Conservation (phyloP, 345 rosid genomes). For the Citrus maxima region DNA sequence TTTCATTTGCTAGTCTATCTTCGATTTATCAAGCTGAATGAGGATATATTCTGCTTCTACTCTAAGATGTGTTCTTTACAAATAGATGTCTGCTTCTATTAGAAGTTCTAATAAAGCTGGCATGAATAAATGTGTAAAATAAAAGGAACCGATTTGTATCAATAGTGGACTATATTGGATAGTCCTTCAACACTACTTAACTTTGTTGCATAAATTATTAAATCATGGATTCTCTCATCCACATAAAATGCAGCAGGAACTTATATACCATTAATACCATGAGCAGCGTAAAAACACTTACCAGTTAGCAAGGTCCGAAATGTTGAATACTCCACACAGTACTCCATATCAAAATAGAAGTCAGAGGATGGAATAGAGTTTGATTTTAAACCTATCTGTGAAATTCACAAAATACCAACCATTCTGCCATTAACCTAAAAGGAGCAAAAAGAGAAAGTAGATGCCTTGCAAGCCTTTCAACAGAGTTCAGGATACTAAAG, state of each 20-base stretch:
- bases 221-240: background rate
- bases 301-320: conserved; percentile 55
- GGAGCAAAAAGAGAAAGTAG: background rate
- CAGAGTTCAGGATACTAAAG: conserved; percentile 7
- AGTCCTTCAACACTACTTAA: background rate
- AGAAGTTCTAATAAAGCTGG: background rate
- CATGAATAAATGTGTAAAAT: background rate
- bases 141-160: background rate
- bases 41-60: background rate
- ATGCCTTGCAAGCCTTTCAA: background rate
- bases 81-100: background rate
- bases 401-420: conserved; percentile 18
- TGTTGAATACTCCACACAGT: conserved; percentile 85
- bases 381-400: conserved; percentile 58
- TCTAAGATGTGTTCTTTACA: background rate
- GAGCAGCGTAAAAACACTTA: conserved; percentile 27
- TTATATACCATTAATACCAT: conserved; percentile 11
- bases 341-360: conserved; percentile 92
- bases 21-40: background rate
- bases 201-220: background rate
- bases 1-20: background rate
- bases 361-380: conserved; percentile 32
- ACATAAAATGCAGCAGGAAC: background rate
- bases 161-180: background rate
- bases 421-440: conserved; percentile 7